Conservation (phyloP, 2,329 filamentous ascomycete species). For the Fusarium udum region DNA sequence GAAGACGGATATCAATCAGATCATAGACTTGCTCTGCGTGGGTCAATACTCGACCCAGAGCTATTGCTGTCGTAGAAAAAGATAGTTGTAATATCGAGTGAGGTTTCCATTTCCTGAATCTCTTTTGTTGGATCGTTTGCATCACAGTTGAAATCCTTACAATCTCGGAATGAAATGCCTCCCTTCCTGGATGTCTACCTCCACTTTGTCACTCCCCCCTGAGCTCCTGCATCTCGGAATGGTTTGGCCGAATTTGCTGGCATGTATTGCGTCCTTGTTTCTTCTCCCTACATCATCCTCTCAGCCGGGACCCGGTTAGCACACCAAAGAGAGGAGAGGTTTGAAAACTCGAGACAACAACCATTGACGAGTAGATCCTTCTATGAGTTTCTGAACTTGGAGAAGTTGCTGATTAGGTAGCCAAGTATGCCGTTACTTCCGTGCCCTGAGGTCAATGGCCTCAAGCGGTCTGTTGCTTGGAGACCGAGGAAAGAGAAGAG, state of each 20-base stretch:
- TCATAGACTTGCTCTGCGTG: background rate
- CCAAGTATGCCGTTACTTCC: too few species aligned
- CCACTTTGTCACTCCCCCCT: background rate
- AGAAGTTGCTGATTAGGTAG: background rate
- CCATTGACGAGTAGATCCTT: background rate
- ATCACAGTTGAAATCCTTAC: too few species aligned
- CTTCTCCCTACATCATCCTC: background rate
- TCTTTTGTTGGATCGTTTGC: background rate
- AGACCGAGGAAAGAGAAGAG: background rate
- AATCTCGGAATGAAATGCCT: background rate
- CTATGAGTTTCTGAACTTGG: background rate
- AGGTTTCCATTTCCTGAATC: background rate
- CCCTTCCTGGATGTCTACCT: background rate
- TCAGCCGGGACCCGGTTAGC: background rate
- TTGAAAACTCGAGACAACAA: background rate
- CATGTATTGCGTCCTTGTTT: background rate
- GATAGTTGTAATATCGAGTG: background rate
- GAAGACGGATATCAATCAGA: background rate
- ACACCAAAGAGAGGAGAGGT: background rate
- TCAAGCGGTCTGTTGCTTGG: background rate
- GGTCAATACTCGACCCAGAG: too few species aligned
- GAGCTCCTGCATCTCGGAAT: background rate
- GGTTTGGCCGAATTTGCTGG: fast-evolving
- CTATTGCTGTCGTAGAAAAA: background rate
- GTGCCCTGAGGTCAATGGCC: background rate